Conservation (phyloP, 345 rosid genomes). For the Ceriops tagal region DNA sequence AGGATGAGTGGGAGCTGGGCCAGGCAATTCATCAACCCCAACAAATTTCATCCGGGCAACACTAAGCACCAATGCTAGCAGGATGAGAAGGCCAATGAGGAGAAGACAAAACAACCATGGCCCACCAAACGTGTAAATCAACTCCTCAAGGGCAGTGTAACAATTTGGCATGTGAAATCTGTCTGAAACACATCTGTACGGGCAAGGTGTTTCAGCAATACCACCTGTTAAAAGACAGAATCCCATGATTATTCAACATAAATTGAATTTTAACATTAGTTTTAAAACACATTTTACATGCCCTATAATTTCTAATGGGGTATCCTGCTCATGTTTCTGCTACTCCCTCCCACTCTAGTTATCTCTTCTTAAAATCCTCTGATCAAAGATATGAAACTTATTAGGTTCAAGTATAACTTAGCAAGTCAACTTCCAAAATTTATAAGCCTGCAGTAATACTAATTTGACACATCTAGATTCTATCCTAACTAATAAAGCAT, state of each 20-base stretch:
- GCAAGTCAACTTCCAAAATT: not conserved
- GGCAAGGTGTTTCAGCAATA: slow-evolving; percentile 83
- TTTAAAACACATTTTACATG: no score
- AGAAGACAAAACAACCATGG: slow-evolving; percentile 94
- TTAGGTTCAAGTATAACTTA: not conserved
- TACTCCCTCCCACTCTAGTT: not conserved
- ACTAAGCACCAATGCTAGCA: slow-evolving; percentile 92
- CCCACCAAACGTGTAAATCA: slow-evolving; percentile 97
- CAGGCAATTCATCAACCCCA: slow-evolving; percentile 91
- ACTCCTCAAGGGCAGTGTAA: slow-evolving; percentile 94
- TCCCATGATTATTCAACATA: not conserved
- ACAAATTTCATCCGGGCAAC: slow-evolving; percentile 98
- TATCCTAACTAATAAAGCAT: not conserved
- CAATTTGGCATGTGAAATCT: slow-evolving; percentile 97
- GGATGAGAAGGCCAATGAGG: slow-evolving; percentile 80
- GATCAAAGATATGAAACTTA: not conserved
- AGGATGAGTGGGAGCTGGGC: slow-evolving; percentile 85
- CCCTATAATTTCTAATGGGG: no score
- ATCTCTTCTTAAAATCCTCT: not conserved
- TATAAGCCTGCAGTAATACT: not conserved
- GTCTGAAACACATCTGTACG: slow-evolving; percentile 80
- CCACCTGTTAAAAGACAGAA: slow-evolving; percentile 60
- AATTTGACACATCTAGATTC: not conserved
- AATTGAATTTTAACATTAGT: not conserved
- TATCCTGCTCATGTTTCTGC: no score